phyloP scores from a whole-genome alignment of 257 asterid genomes.

The Lithospermum erythrorhizon region DNA sequence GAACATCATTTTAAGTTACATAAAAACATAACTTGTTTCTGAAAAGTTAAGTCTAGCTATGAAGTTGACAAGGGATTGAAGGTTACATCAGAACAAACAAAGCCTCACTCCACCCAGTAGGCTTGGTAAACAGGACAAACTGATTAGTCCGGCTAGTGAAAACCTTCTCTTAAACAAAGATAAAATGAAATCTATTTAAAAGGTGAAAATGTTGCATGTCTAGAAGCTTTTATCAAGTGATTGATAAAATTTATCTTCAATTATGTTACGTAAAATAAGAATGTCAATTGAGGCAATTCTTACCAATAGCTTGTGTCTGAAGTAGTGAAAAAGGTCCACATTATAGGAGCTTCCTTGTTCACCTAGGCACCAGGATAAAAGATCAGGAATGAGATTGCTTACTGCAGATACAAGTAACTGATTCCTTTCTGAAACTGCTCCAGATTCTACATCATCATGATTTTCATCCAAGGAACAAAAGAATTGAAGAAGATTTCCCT shows the following conservation, averaged over 20 bases:
- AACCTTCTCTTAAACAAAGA: neutral
- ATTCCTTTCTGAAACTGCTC: conserved; percentile 13
- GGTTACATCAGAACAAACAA: neutral
- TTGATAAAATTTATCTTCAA: neutral
- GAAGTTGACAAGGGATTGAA: too few relatives aligned
- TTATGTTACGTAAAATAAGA: neutral
- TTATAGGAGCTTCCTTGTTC: conserved; percentile 22
- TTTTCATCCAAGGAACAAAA: conserved; percentile 46
- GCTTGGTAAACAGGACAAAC: neutral
- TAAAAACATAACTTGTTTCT: too few relatives aligned
- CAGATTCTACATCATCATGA: conserved; percentile 24
- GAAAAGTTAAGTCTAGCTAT: too few relatives aligned
- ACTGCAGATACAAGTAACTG: conserved; percentile 29
- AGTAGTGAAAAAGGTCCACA: conserved; percentile 40
- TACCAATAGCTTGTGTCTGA: conserved; percentile 85
- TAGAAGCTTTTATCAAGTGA: neutral
- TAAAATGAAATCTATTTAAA: neutral
- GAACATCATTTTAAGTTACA: too few relatives aligned
- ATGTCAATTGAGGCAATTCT: neutral
- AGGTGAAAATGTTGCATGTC: neutral
- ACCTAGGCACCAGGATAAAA: conserved; percentile 39
- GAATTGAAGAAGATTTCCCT: conserved; percentile 56
- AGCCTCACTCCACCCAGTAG: neutral
- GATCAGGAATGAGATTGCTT: conserved; percentile 38
- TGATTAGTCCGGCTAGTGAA: neutral